Percentiles rank a stretch among this genome's conserved stretches.
These are phyloP conservation scores for Zizania latifolia DNA, from an alignment of 176 grass and related monocot genomes.

Conservation along the genomic window DNA sequence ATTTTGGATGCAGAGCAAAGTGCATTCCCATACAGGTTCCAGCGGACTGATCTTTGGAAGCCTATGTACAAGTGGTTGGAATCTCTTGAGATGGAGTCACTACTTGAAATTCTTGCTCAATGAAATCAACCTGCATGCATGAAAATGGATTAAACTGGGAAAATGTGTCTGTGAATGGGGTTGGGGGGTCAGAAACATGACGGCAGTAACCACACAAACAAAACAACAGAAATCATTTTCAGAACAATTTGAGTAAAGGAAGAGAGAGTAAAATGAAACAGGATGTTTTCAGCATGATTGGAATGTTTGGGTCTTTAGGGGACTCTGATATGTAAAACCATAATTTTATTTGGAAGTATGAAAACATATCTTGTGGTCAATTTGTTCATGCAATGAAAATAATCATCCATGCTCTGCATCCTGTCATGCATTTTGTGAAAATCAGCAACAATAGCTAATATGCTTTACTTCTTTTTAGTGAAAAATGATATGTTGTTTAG, in stretches of 20 bases:
- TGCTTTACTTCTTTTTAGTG: no score
- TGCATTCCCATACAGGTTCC: constrained; percentile 83
- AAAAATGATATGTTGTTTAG: no score
- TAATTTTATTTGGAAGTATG: not conserved
- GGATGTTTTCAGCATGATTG: not conserved
- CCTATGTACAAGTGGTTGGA: constrained; percentile 85
- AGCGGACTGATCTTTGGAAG: constrained; percentile 90
- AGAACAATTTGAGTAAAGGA: not conserved
- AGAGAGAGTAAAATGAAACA: not conserved
- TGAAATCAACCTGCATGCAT: constrained; percentile 64
- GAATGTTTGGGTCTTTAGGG: not conserved
- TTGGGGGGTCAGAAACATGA: not conserved
- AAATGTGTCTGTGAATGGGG: not conserved
- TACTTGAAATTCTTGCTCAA: constrained; percentile 64
- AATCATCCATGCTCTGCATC: constrained; percentile 48
- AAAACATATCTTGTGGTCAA: constrained; percentile 64
- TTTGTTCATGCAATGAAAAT: constrained; percentile 85
- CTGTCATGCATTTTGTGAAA: constrained; percentile 23
- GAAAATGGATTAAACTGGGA: not conserved
- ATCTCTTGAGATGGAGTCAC: constrained; percentile 58
- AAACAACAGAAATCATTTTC: not conserved
- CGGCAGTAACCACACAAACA: not conserved
- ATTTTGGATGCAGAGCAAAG: constrained; percentile 53
- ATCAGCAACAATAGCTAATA: not conserved
- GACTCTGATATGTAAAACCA: not conserved